Evolutionary conservation across 352 stramenopile species (phyloP).

Genomic region (Phytophthora quininea): DNA sequence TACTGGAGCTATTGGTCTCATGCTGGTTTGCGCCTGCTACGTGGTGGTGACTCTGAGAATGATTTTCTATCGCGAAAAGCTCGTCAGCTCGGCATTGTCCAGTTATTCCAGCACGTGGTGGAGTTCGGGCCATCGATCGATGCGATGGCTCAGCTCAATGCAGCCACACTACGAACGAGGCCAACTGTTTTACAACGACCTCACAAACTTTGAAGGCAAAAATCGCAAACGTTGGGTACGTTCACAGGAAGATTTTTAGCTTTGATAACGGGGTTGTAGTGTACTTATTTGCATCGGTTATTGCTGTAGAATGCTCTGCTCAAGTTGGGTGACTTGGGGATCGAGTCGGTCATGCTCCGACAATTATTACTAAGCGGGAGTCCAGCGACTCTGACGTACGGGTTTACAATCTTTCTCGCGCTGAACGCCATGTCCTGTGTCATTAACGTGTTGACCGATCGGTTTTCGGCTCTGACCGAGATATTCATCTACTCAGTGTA

Average conservation of each 20-base stretch:
- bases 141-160: slow-evolving; percentile 4
- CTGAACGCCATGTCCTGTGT: slow-evolving; percentile 34
- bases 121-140: background rate
- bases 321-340: slow-evolving; percentile 35
- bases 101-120: slow-evolving; percentile 3
- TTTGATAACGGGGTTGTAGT: slow-evolving; percentile 1
- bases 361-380: slow-evolving; percentile 34
- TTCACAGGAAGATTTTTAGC: background rate
- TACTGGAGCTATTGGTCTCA: slow-evolving; percentile 28
- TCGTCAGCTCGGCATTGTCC: slow-evolving; percentile 15
- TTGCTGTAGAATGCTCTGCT: slow-evolving; percentile 38
- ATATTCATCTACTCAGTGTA: slow-evolving; percentile 45
- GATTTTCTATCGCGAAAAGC: slow-evolving; percentile 26
- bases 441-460: slow-evolving; percentile 15
- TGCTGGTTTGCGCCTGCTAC: slow-evolving; percentile 34
- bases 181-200: slow-evolving; percentile 14
- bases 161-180: slow-evolving; percentile 2
- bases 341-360: slow-evolving; percentile 34
- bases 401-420: slow-evolving; percentile 28
- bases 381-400: slow-evolving; percentile 22
- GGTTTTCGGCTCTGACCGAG: slow-evolving; percentile 33
- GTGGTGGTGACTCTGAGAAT: slow-evolving; percentile 30
- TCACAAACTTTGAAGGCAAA: slow-evolving; percentile 34
- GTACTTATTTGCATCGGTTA: slow-evolving; percentile 1
- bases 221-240: slow-evolving; percentile 54